These are phyloP conservation scores for Trichocladium uniseriatum DNA, from an alignment of 495 filamentous ascomycete genomes.

Conservation along the genomic window DNA sequence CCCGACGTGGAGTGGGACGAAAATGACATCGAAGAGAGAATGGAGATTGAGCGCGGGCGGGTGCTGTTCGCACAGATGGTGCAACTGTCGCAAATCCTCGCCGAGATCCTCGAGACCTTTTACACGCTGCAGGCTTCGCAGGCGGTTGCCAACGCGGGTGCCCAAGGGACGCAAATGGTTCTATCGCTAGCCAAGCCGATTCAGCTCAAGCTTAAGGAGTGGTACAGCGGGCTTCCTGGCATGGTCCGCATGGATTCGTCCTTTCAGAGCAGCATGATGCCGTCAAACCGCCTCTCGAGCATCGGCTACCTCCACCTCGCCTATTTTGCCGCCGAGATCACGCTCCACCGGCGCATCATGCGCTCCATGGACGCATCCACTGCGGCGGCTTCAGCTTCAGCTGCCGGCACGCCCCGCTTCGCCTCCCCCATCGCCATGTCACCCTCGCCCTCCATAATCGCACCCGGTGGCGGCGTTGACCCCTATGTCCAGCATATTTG, in stretches of 20 bases:
- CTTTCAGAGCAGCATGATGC: constrained; percentile 24
- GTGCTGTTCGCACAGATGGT: constrained; percentile 66
- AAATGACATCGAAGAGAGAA: constrained; percentile 47
- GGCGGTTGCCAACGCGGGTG: constrained; percentile 37
- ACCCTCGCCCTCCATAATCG: constrained; percentile 34
- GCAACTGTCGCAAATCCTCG: constrained; percentile 61
- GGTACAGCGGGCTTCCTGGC: constrained; percentile 60
- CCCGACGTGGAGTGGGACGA: constrained; percentile 52
- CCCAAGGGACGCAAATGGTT: constrained; percentile 52
- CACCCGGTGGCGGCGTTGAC: constrained; percentile 33
- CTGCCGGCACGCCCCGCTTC: not conserved
- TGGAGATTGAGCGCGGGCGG: constrained; percentile 59
- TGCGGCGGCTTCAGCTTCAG: constrained; percentile 15
- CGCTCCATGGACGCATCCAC: constrained; percentile 50
- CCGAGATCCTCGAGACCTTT: constrained; percentile 70
- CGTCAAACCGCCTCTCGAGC: constrained; percentile 43
- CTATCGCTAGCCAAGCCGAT: constrained; percentile 71
- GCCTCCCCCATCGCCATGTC: constrained; percentile 59
- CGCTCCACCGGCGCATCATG: constrained; percentile 72
- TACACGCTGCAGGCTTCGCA: constrained; percentile 61
- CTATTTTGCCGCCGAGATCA: constrained; percentile 79
- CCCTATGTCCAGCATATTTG: constrained; percentile 86
- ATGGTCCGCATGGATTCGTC: constrained; percentile 58
- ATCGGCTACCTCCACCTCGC: constrained; percentile 72
- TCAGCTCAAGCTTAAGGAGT: constrained; percentile 73